Percentiles rank a stretch among this genome's conserved stretches.
These are phyloP conservation scores for Dendryphion nanum DNA, from an alignment of 2,329 filamentous ascomycete genomes.

Conservation along the genomic window DNA sequence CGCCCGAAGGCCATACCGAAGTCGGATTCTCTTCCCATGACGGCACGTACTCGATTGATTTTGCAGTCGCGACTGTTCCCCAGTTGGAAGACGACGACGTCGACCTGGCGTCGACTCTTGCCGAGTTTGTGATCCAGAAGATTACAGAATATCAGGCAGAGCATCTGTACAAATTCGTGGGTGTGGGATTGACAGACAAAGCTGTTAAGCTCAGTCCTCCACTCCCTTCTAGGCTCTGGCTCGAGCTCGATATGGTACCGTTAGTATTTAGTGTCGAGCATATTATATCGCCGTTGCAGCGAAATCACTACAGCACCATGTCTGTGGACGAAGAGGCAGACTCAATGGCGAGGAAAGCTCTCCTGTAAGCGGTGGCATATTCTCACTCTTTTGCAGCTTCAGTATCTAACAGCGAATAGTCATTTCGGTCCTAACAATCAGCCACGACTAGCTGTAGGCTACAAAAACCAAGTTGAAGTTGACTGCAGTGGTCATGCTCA, in stretches of 20 bases:
- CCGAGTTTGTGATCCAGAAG: conserved; percentile 59
- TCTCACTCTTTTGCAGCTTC: neutral
- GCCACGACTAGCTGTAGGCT: conserved; percentile 66
- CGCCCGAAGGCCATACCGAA: conserved; percentile 53
- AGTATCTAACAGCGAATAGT: conserved; percentile 3
- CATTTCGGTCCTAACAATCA: conserved; percentile 70
- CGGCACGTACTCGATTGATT: conserved; percentile 72
- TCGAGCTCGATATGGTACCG: conserved; percentile 73
- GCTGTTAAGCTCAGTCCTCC: conserved; percentile 61
- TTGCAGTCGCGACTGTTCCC: conserved; percentile 29
- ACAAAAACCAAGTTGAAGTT: conserved; percentile 67
- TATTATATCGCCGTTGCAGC: too few relatives aligned
- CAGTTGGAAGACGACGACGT: conserved; percentile 14
- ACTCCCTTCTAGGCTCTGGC: conserved; percentile 71
- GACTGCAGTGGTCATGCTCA: conserved; percentile 65
- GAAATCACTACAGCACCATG: conserved; percentile 49
- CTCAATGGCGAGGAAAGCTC: conserved; percentile 75
- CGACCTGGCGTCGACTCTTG: conserved; percentile 39
- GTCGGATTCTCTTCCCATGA: conserved; percentile 65
- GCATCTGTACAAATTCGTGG: conserved; percentile 72
- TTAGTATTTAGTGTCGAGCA: conserved; percentile 55
- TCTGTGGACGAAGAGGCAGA: conserved; percentile 79
- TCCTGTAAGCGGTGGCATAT: conserved; percentile 69
- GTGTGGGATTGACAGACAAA: conserved; percentile 65
- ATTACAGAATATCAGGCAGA: conserved; percentile 61